Evolutionary conservation across 257 asterid species (phyloP), one percentile per base, ranked within the genome.

Genomic region (Nicotiana undulata): DNA sequence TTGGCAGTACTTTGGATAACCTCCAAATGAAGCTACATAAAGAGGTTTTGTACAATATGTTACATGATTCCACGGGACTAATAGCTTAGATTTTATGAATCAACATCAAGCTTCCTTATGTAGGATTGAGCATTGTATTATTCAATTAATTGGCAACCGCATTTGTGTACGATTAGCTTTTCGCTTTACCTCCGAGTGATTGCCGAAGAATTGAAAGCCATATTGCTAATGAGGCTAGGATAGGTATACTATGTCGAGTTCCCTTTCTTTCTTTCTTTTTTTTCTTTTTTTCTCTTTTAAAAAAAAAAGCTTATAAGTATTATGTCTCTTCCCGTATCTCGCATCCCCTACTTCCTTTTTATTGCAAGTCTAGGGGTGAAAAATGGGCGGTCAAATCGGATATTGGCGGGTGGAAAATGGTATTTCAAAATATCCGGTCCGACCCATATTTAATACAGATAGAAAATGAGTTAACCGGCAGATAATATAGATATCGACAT

Each of bases 1-100:
- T 67, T 95, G 99, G 98, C 97, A 93, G 59, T 91, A 81, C 68
- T 92, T 68, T 49, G 88, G 86, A 85, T 92, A 89, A 88, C 85
- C 84, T 24, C 49, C 63, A 58, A 31, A 77, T 81, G 80, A 80
- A 84, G 75, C 72, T 76, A 52, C 34, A 79, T 20, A 74, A 26
- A 49, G 79, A 49, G 51, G 44, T 63, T 72, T 74, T 83, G 81
- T 83, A 74, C 49, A 31, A 68, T 22, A 16, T 76, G 74, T 56
- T 22, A 40, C 70, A 10, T 40, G 55, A 55, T 37, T 74, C 79
- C 61, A 74, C 61, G 79, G 40, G 4, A 74, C 61, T 46, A 46
- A 0, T 31, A 24, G 61, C 40, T 24, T 49, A 74, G 24, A 74
- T 49, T 74, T 74, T 26, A 26, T 49, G 59, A 44, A 70, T 70